phyloP scores from a whole-genome alignment of 495 filamentous ascomycete genomes.

The Geoglossum glabrum region DNA sequence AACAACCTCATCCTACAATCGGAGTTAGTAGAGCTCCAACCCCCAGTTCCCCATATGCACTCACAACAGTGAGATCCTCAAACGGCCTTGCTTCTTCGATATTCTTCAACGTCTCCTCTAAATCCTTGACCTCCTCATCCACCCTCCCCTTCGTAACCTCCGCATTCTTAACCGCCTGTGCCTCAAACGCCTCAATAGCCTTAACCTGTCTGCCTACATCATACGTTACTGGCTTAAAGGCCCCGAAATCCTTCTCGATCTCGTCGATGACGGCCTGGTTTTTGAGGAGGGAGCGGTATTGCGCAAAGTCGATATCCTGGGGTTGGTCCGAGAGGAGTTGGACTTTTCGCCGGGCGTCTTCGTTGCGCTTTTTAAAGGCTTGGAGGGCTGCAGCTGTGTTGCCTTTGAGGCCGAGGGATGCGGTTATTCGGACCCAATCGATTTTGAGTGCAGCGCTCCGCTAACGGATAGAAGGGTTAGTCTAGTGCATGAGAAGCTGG shows the following conservation, averaged over 20 bases:
- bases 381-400: constrained; percentile 76
- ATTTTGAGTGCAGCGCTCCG: constrained; percentile 97
- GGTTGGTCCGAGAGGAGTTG: constrained; percentile 55
- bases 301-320: constrained; percentile 70
- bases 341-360: constrained; percentile 89
- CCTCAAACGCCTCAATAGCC: constrained; percentile 95
- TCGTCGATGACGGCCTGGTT: constrained; percentile 87
- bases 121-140: constrained; percentile 74
- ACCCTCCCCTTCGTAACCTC: constrained; percentile 89
- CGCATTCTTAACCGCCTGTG: constrained; percentile 88
- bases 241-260: constrained; percentile 81
- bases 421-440: constrained; percentile 87
- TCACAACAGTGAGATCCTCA: constrained; percentile 92
- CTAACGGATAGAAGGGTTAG: constrained; percentile 28
- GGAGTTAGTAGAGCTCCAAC: neutral
- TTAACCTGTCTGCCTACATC: constrained; percentile 82
- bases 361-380: constrained; percentile 98
- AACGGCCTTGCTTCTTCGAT: constrained; percentile 92
- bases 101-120: constrained; percentile 86
- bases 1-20: constrained; percentile 65
- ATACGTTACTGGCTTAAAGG: constrained; percentile 79
- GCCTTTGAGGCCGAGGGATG: constrained; percentile 86
- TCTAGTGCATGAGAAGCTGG: neutral
- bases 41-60: constrained; percentile 20
- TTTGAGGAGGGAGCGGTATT: constrained; percentile 82